A percentile compares a stretch with the other conserved stretches of the same genome.
Evolutionary conservation across 306 rosid genomes (phyloP).

Genomic region (Gleditsia sinensis): DNA sequence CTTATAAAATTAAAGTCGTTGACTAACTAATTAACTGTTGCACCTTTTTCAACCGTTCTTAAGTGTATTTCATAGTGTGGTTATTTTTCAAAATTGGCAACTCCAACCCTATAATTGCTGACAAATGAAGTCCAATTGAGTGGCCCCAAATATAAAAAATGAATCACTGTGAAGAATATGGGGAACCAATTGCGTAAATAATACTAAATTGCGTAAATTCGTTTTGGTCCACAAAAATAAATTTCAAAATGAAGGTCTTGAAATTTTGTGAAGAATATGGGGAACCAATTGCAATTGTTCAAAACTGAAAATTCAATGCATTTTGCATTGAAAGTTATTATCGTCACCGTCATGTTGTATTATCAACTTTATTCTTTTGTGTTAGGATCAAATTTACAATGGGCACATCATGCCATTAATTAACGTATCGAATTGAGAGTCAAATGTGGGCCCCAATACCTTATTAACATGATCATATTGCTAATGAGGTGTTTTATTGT

Average conservation of each 20-base stretch:
- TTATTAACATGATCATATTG: not conserved
- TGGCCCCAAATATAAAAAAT: too few relatives aligned
- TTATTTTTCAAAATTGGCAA: not conserved
- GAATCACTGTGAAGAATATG: too few relatives aligned
- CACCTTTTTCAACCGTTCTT: not conserved
- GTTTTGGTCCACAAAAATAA: not conserved
- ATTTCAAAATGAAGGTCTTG: not conserved
- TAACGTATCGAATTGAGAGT: not conserved
- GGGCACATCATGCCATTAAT: not conserved
- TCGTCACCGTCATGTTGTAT: not conserved
- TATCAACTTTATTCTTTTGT: not conserved
- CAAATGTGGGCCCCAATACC: not conserved
- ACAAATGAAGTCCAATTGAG: not conserved
- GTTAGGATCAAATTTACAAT: not conserved
- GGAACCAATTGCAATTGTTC: not conserved
- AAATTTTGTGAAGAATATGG: constrained; percentile 26
- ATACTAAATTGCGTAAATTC: not conserved
- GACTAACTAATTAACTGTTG: too few relatives aligned
- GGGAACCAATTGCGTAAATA: too few relatives aligned
- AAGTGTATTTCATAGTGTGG: not conserved
- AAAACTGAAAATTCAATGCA: not conserved
- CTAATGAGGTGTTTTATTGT: too few relatives aligned
- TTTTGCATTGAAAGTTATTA: not conserved
- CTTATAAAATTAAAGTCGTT: too few relatives aligned
- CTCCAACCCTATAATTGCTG: not conserved